Conservation (phyloP, 2,329 filamentous ascomycete genomes). For the Pseudogymnoascus sp. region DNA sequence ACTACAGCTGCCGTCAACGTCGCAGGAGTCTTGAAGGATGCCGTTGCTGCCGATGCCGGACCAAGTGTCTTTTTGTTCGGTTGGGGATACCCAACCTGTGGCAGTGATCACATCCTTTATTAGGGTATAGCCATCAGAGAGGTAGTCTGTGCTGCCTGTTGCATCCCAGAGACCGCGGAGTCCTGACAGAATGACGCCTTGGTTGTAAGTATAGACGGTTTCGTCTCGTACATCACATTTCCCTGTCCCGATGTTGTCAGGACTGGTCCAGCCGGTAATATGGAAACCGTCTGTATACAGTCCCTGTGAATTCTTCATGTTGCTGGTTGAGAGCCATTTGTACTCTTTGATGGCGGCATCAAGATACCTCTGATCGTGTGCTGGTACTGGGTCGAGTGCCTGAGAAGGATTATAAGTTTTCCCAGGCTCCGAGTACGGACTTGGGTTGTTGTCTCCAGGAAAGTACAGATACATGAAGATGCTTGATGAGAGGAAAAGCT, state of each 20-base stretch:
- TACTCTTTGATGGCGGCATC: constrained; percentile 70
- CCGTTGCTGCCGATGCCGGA: constrained; percentile 69
- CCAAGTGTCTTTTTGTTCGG: constrained; percentile 41
- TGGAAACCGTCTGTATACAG: constrained; percentile 87
- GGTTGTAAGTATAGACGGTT: constrained; percentile 94
- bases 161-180: constrained; percentile 71
- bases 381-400: constrained; percentile 26
- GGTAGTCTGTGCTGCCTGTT: constrained; percentile 62
- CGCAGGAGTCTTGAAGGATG: constrained; percentile 77
- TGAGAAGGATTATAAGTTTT: constrained; percentile 13
- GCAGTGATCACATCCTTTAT: constrained; percentile 66
- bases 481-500: constrained; percentile 78
- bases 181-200: constrained; percentile 80
- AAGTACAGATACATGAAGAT: constrained; percentile 86
- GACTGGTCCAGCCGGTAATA: constrained; percentile 52
- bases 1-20: constrained; percentile 63
- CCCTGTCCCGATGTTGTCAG: constrained; percentile 29
- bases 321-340: constrained; percentile 66
- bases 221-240: constrained; percentile 74
- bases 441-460: constrained; percentile 67
- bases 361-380: constrained; percentile 55
- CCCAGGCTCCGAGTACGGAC: constrained; percentile 47
- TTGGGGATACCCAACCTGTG: constrained; percentile 56
- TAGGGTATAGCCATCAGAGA: constrained; percentile 72
- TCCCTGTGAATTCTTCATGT: constrained; percentile 70